Evolutionary conservation across 2,329 filamentous ascomycete species (phyloP).

Genomic region (Akanthomyces lecanii): DNA sequence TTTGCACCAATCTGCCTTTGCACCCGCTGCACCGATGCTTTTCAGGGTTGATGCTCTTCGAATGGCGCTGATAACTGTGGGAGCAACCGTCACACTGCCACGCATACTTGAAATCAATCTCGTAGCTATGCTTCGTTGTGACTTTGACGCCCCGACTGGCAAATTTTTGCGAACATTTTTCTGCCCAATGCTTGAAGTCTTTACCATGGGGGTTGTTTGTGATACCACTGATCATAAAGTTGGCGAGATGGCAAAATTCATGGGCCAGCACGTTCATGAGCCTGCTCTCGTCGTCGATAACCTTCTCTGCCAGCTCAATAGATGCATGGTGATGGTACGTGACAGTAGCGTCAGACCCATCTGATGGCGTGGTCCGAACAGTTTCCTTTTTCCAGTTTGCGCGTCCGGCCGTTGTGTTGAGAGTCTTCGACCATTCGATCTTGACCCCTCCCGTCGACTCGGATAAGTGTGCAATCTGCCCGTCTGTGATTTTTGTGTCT

Average conservation of each 20-base stretch:
- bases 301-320: slow-evolving; percentile 85
- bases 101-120: slow-evolving; percentile 87
- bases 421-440: slow-evolving; percentile 70
- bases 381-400: slow-evolving; percentile 67
- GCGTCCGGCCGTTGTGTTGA: slow-evolving; percentile 73
- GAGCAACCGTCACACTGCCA: slow-evolving; percentile 73
- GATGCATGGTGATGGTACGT: slow-evolving; percentile 58
- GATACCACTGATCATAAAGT: slow-evolving; percentile 79
- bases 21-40: slow-evolving; percentile 76
- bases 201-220: slow-evolving; percentile 75
- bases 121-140: slow-evolving; percentile 85
- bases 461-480: slow-evolving; percentile 55
- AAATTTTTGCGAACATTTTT: slow-evolving; percentile 53
- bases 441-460: slow-evolving; percentile 64
- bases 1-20: slow-evolving; percentile 66
- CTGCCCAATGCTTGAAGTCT: slow-evolving; percentile 75
- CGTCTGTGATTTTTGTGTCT: slow-evolving; percentile 60
- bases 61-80: slow-evolving; percentile 75
- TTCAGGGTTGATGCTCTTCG: slow-evolving; percentile 71
- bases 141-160: slow-evolving; percentile 64
- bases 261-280: slow-evolving; percentile 91
- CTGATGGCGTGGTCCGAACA: slow-evolving; percentile 31
- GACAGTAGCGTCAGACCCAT: slow-evolving; percentile 25
- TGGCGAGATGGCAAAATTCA: slow-evolving; percentile 92
- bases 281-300: slow-evolving; percentile 72